Conservation (phyloP, 169 alveolate species). For the Plasmodium yoelii region DNA sequence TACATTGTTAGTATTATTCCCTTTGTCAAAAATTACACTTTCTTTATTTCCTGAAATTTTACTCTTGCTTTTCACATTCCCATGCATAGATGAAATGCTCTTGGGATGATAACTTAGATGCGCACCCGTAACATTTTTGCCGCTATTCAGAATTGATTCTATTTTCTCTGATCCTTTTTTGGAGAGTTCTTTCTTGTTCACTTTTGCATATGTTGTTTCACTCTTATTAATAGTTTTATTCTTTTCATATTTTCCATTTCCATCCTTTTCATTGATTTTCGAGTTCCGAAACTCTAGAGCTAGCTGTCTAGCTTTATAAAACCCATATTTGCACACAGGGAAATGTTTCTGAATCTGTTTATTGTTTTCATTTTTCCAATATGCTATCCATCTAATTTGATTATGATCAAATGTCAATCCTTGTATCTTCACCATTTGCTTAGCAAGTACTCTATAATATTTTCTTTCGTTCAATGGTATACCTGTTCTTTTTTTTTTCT, state of each 20-base stretch:
- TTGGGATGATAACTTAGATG: too few species aligned
- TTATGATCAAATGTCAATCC: slow-evolving; percentile 86
- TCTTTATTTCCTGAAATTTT: too few species aligned
- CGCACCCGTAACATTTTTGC: too few species aligned
- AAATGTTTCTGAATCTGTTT: slow-evolving; percentile 84
- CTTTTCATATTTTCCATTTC: background rate
- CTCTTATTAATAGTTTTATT: background rate
- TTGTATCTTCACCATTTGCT: slow-evolving; percentile 79
- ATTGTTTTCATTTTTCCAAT: slow-evolving; percentile 85
- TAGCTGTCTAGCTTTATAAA: slow-evolving; percentile 80
- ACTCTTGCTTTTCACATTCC: too few species aligned
- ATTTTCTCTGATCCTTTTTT: background rate
- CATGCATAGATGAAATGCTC: too few species aligned
- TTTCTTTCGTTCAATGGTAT: slow-evolving; percentile 82
- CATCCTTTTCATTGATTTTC: slow-evolving; percentile 10
- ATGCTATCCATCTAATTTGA: slow-evolving; percentile 86
- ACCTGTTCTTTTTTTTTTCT: slow-evolving; percentile 77
- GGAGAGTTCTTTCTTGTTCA: background rate
- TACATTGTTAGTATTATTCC: too few species aligned
- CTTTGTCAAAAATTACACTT: too few species aligned
- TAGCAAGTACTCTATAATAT: slow-evolving; percentile 78
- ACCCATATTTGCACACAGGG: slow-evolving; percentile 83
- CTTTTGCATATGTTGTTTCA: background rate
- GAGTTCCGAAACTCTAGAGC: slow-evolving; percentile 80
- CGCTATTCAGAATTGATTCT: background rate